Evolutionary conservation across 805 yeast species (phyloP).

Genomic region (Cyberlindnera americana): DNA sequence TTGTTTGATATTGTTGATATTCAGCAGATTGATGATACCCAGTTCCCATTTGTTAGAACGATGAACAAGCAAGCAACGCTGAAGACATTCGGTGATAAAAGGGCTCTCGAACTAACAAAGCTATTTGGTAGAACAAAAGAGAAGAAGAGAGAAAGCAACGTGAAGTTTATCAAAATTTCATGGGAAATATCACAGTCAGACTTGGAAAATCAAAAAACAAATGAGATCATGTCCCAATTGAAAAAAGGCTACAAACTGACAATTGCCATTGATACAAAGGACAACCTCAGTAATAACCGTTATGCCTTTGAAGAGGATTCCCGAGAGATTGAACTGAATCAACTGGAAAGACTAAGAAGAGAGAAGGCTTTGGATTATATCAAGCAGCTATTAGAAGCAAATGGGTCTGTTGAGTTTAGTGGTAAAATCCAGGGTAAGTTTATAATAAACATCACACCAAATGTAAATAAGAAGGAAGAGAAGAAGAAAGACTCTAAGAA

Average conservation of each 20-base stretch:
- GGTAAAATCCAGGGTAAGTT: constrained; percentile 30
- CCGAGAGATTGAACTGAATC: constrained; percentile 19
- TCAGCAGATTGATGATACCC: constrained; percentile 8
- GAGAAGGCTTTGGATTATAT: constrained; percentile 31
- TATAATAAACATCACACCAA: constrained; percentile 28
- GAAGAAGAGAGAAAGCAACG: constrained; percentile 29
- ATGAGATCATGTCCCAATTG: constrained; percentile 44
- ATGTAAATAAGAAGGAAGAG: constrained; percentile 17
- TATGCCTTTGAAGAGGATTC: constrained; percentile 19
- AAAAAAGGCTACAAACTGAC: constrained; percentile 37
- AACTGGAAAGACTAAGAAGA: constrained; percentile 34
- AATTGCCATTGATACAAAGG: constrained; percentile 40
- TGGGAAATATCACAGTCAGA: constrained; percentile 58
- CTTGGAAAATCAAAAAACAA: constrained; percentile 47
- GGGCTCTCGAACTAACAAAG: constrained; percentile 20
- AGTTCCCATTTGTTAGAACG: constrained; percentile 15
- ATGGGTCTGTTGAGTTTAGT: constrained; percentile 24
- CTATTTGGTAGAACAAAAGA: constrained; percentile 27
- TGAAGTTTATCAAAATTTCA: constrained; percentile 47
- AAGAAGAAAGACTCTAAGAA: constrained; percentile 20
- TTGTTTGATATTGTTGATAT: constrained; percentile 21
- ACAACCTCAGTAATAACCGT: constrained; percentile 19
- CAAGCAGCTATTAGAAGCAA: constrained; percentile 26
- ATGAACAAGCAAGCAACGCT: constrained; percentile 23
- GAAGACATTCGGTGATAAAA: constrained; percentile 27